Evolutionary conservation across 2,329 filamentous ascomycete species (phyloP), one percentile per base, ranked within the genome.

Genomic region (Claviceps lovelessii): DNA sequence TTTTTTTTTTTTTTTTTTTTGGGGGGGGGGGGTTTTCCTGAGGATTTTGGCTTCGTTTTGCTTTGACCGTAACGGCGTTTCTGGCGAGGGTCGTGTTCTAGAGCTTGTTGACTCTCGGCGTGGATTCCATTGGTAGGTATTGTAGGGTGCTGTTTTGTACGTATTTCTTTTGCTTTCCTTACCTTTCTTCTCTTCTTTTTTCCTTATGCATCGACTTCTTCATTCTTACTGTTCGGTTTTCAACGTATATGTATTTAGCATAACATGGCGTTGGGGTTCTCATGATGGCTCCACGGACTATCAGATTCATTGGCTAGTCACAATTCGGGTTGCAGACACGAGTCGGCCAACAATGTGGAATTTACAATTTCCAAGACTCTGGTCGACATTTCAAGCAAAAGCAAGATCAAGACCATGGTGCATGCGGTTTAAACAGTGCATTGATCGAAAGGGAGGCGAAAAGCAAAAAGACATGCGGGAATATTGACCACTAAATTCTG

Each of bases 181-280:
- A 19, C 5, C 11, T 29, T 8, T 10, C 6, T 1, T n/a, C 17
- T 46, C 13, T 44, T 47, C 31, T 29, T n/a, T 42, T 54, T 45
- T 45, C 10, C 13, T 37, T 10, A 11, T 10, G 8, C 35, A 10
- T 35, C 31, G 13, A 13, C 29, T 4, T 28, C 45, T 47, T 47
- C n/a, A 23, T 46, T 46, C 7, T 46, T 8, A 15, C 29, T 29
- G 7, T 23, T 17, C 28, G 44, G 23, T 10, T 51, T 41, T 51
- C 33, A 13, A 39, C 41, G 13, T 48, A 42, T 48, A 48, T 52
- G 19, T 48, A 49, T n/a, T n/a, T 42, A 37, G 54, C 54, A 55
- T 52, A 46, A 45, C 19, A 19, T 31, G 54, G 54, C 50, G 54
- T 55, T 45, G 28, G 49, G 49, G 53, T 47, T 55, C n/a, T 29